Evolutionary conservation across 2,329 filamentous ascomycete genomes (phyloP).

Genomic region (Didymella lethalis): DNA sequence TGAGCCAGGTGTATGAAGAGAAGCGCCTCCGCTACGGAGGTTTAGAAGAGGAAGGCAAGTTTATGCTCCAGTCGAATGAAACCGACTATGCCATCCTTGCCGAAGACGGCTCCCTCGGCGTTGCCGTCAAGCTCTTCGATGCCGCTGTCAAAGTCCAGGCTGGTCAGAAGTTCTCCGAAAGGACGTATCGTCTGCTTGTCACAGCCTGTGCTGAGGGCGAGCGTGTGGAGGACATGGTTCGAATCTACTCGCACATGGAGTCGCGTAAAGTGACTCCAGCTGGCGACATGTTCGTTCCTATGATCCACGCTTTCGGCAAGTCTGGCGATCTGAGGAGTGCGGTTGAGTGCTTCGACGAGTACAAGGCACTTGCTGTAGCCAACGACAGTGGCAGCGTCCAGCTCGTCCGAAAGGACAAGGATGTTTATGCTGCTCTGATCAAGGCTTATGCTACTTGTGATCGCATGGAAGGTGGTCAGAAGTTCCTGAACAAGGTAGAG

Average conservation of each 20-base stretch:
- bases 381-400: constrained; percentile 77
- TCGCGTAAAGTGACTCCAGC: constrained; percentile 74
- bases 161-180: constrained; percentile 73
- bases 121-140: constrained; percentile 86
- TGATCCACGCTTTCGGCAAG: constrained; percentile 92
- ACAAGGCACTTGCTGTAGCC: constrained; percentile 85
- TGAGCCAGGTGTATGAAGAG: constrained; percentile 78
- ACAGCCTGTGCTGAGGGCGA: constrained; percentile 85
- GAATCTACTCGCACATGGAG: constrained; percentile 92
- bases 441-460: constrained; percentile 86
- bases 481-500: constrained; percentile 84
- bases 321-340: constrained; percentile 84
- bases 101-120: constrained; percentile 85
- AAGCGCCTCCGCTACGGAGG: constrained; percentile 86
- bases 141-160: constrained; percentile 70
- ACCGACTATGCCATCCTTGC: constrained; percentile 84
- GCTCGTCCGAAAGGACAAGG: constrained; percentile 76
- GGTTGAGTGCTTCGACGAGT: constrained; percentile 95
- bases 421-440: constrained; percentile 91
- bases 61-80: constrained; percentile 88
- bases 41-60: constrained; percentile 82
- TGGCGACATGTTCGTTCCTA: constrained; percentile 83
- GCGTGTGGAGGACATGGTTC: constrained; percentile 85
- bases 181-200: constrained; percentile 86
- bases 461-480: constrained; percentile 80